Evolutionary conservation across 2,329 filamentous ascomycete genomes (phyloP), one percentile per base, ranked within the genome.

Genomic region (Aspergillus fischeri): DNA sequence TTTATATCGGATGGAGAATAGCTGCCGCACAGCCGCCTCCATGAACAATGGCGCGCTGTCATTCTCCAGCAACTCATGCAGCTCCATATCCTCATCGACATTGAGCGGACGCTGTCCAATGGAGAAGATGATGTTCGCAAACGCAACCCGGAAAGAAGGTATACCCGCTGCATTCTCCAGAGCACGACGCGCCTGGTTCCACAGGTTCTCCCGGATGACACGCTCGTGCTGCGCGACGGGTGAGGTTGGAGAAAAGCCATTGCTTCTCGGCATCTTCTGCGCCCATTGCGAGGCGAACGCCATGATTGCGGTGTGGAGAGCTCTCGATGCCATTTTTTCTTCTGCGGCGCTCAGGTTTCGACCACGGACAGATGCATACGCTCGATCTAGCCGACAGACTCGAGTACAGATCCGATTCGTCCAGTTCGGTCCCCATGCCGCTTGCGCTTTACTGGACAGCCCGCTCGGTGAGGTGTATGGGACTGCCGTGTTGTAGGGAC

Each of bases 121-220:
- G n/a, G 76, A 75, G 57, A 79, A 78, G 5, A 79, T 73, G 24
- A 79, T 75, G 47, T 78, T 74, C 27, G 77, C 77, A 29, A 79
- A 74, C 2, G 75, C 73, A 10, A 79, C 69, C 2, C 76, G 71
- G 58, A 78, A 78, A 1, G 77, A 79, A n/a, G 76, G 72, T n/a
- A 77, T 74, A 2, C 70, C 72, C 9, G 69, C 64, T 1, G 71
- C 73, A 20, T 70, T 64, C 44, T 76, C 69, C 41, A 79, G 61
- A 10, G 74, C 75, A 3, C 67, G 66, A 1, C 70, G 68, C 32
- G 77, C 76, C 61, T 78, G 68, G 54, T 78, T 72, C 77, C 77
- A 79, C 3, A 76, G 67, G 4, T 66, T 66, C 44, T 73, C 68
- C 54, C 77, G 74, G 20, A 78, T 69, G 1, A 62, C 65, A 20